phyloP scores from a whole-genome alignment of 139 green algal genomes.

The Chlorella sp. region DNA sequence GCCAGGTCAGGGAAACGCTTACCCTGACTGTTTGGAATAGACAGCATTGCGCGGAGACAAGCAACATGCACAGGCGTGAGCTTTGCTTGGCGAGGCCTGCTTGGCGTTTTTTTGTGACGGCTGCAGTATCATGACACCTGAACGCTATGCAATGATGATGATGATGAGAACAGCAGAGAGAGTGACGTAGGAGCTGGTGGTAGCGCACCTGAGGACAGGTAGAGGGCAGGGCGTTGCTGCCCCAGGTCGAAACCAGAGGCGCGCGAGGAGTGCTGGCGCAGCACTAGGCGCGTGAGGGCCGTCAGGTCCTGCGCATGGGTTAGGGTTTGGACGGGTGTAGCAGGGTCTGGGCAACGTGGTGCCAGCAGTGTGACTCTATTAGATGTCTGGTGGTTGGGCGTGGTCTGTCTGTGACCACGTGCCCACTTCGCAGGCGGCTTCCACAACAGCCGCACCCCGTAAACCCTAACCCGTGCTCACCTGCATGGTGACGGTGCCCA shows the following conservation, averaged over 20 bases:
- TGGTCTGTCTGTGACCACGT: not conserved
- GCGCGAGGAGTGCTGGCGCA: too few relatives aligned
- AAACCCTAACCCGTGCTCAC: not conserved
- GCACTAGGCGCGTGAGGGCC: too few relatives aligned
- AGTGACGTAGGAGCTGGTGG: not conserved
- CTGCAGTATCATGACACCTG: not conserved
- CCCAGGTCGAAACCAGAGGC: not conserved
- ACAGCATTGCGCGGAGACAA: not conserved
- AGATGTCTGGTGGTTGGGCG: not conserved
- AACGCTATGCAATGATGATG: not conserved
- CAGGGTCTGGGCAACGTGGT: not conserved
- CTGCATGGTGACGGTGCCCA: not conserved
- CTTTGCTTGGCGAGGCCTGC: too few relatives aligned
- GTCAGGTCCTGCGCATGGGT: too few relatives aligned
- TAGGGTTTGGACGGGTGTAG: not conserved
- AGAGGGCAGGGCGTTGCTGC: not conserved
- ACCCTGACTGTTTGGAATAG: not conserved
- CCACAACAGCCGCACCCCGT: not conserved
- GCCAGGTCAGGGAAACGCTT: not conserved
- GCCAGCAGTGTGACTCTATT: not conserved
- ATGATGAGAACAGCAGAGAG: not conserved
- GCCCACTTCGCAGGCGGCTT: too few relatives aligned
- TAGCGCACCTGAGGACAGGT: not conserved
- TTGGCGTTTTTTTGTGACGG: not conserved
- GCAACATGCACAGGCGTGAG: not conserved